phyloP scores from a whole-genome alignment of 1,139 yeast species.

The Sugiyamaella paludigena region DNA sequence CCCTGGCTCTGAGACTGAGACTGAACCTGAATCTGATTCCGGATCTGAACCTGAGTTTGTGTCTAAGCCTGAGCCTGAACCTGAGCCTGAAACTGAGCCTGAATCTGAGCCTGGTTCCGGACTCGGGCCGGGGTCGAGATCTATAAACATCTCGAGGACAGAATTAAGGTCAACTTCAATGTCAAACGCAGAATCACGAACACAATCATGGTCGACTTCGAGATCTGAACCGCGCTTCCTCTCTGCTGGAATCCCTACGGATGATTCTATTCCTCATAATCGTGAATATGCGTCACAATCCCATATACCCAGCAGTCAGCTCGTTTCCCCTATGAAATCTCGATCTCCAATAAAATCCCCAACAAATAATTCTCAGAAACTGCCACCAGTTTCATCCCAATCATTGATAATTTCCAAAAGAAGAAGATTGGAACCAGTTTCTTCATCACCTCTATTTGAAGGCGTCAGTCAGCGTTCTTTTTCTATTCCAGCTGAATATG shows the following conservation, averaged over 20 bases:
- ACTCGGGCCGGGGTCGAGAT: not conserved
- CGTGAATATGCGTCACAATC: not conserved
- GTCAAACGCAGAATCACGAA: not conserved
- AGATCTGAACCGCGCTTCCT: too few relatives aligned
- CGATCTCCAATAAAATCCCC: slow-evolving; percentile 29
- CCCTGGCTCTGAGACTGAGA: not conserved
- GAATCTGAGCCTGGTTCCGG: slow-evolving; percentile 3
- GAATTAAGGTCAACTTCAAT: too few relatives aligned
- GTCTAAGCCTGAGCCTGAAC: not conserved
- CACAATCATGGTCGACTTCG: not conserved
- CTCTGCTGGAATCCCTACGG: too few relatives aligned
- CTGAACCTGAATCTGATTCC: not conserved
- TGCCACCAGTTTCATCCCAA: slow-evolving; percentile 29
- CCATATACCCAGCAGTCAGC: too few relatives aligned
- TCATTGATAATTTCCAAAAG: slow-evolving; percentile 29
- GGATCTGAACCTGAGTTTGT: not conserved
- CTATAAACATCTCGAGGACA: not conserved
- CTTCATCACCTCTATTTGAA: slow-evolving; percentile 18
- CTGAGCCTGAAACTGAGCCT: not conserved
- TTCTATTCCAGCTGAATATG: too few relatives aligned
- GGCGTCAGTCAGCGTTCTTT: slow-evolving; percentile 5
- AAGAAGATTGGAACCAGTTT: slow-evolving; percentile 27
- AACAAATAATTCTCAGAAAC: slow-evolving; percentile 17
- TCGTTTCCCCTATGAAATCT: not conserved
- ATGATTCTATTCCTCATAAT: too few relatives aligned